Base-by-base conservation (phyloP, 257 asterid species). In the Nicotiana otophora region DNA sequence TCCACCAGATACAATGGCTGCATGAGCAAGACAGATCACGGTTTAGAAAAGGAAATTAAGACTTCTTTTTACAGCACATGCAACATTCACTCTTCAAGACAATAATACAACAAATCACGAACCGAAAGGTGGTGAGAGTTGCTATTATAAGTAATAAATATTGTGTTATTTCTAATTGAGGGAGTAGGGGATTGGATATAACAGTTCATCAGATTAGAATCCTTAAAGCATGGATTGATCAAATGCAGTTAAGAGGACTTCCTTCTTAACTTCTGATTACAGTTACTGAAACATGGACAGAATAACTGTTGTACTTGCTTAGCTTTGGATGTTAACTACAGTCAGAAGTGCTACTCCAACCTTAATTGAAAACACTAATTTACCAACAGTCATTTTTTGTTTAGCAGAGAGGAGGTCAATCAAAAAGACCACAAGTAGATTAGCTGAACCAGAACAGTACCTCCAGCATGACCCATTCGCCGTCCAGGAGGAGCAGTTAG, bases 381-480 rank as follows among this genome's bases (percentile, higher is more conserved):
- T 10, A 48, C 16, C 8, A 51, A 48, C 80, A 51, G 62, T 16
- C 80, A 15, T 14, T 14, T 51, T 51, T 75, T 74, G 80, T 48
- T 19, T 48, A 74, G 39, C 54, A 72, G 39, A 46, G 61, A 72
- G 39, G 14, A 74, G n/a, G 16, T 46, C 80, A 46, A 26, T 74
- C 16, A 74, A 48, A 80, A 72, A 54, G 34, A 77, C 48, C 70
- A 81, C 75, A 76, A 58, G 48, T 17, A 76, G 76, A 17, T 20
- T 79, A 83, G 77, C 77, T 74, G 10, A 77, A 42, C 31, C 53
- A 74, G 82, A 11, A 80, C 76, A 78, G 46, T 92, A 96, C 98
- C 99, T 93, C 99, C 99, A 76, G 98, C 99, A 79, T 96, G 99
- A 72, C 98, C 99, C 99, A 96, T 96, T 83, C 98, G 90, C 82